Conservation (phyloP, 1,284 basidiomycete genomes). For the Cryptococcus neoformans region DNA sequence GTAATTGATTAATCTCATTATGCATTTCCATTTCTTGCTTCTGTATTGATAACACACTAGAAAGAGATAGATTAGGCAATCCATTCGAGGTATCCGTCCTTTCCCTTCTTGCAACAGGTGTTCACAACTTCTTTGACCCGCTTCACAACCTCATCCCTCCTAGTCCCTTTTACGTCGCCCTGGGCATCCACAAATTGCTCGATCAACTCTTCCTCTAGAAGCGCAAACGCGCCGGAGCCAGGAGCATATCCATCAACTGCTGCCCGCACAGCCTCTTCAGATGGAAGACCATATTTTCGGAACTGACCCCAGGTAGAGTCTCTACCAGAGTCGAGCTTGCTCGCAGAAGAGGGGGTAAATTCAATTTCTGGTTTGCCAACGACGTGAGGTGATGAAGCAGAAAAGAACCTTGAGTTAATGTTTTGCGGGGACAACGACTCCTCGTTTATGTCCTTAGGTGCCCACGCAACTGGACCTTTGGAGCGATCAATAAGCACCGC, state of each 20-base stretch:
- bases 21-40: background rate
- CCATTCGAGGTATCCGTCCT: conserved; percentile 42
- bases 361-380: conserved; percentile 55
- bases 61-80: conserved; percentile 6
- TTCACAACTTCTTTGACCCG: conserved; percentile 31
- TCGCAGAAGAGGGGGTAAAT: conserved; percentile 22
- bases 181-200: conserved; percentile 28
- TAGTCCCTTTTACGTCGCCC: conserved; percentile 23
- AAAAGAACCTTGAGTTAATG: conserved; percentile 49
- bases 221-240: conserved; percentile 44
- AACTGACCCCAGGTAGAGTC: conserved; percentile 47
- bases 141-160: conserved; percentile 26
- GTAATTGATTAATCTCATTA: conserved; percentile 4
- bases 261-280: conserved; percentile 34
- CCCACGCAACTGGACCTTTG: conserved; percentile 41
- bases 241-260: conserved; percentile 38
- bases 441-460: conserved; percentile 59
- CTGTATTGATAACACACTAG: background rate
- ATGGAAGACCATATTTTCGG: conserved; percentile 45
- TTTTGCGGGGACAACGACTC: conserved; percentile 54
- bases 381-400: conserved; percentile 58
- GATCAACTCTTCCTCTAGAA: conserved; percentile 40
- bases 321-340: conserved; percentile 18
- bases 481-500: conserved; percentile 68
- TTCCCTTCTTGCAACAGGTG: conserved; percentile 31